phyloP scores from a whole-genome alignment of 495 filamentous ascomycete species.

The Xylaria acuta region DNA sequence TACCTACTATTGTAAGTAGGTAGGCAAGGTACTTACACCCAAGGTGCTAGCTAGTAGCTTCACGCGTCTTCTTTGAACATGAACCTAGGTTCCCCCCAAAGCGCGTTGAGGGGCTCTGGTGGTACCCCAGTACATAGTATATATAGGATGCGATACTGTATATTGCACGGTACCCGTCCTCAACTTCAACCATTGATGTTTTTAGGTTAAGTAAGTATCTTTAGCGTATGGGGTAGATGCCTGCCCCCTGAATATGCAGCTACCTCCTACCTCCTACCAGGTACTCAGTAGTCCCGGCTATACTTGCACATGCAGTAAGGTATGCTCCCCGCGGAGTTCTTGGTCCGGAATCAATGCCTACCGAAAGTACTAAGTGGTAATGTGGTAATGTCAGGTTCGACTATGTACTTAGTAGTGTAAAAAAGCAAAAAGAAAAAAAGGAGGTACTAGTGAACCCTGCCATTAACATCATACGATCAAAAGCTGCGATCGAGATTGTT shows the following conservation, averaged over 20 bases:
- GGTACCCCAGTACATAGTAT: not conserved
- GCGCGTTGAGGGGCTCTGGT: conserved; percentile 24
- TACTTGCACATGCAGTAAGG: not conserved
- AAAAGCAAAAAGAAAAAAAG: not conserved
- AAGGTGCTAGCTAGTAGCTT: not conserved
- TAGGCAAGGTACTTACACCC: too few species aligned
- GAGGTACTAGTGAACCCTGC: not conserved
- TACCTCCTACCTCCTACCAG: too few species aligned
- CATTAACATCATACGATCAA: not conserved
- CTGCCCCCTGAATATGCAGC: too few species aligned
- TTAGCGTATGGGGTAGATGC: too few species aligned
- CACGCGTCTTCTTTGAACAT: conserved; percentile 27
- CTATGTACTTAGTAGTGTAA: too few species aligned
- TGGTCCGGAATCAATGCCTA: conserved; percentile 13
- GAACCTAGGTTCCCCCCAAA: not conserved
- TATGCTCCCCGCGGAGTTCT: conserved; percentile 10
- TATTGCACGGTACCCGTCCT: not conserved
- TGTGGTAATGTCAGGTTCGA: too few species aligned
- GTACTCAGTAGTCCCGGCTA: not conserved
- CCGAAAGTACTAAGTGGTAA: not conserved
- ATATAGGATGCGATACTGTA: not conserved
- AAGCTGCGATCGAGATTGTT: conserved; percentile 14
- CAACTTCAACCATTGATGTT: too few species aligned
- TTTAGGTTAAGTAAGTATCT: too few species aligned
- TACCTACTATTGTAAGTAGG: too few species aligned